phyloP scores from a whole-genome alignment of 371 early-diverging fungal species.

The Syncephalastrum racemosum region DNA sequence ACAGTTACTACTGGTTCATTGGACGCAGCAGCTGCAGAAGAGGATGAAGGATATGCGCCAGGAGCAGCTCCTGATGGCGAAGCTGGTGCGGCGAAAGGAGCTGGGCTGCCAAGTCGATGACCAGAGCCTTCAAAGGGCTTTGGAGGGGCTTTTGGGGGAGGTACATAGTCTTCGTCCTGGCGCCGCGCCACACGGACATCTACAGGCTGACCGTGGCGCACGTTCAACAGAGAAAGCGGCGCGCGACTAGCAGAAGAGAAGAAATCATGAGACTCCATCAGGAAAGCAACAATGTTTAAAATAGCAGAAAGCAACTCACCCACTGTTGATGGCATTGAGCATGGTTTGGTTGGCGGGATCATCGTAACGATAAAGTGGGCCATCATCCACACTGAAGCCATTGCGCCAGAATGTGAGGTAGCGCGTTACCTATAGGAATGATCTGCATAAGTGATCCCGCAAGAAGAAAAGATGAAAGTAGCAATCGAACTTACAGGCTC shows the following conservation, averaged over 20 bases:
- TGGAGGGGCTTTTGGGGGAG: conserved; percentile 75
- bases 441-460: not conserved
- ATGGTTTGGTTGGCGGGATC: conserved; percentile 87
- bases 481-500: conserved; percentile 34
- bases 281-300: no score
- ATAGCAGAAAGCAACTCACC: conserved; percentile 55
- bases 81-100: conserved; percentile 31
- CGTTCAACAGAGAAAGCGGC: conserved; percentile 81
- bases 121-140: conserved; percentile 88
- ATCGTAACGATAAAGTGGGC: conserved; percentile 79
- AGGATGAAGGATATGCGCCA: conserved; percentile 29
- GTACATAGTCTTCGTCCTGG: conserved; percentile 83
- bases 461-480: not conserved
- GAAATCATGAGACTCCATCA: not conserved
- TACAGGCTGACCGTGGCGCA: conserved; percentile 90
- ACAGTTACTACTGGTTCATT: conserved; percentile 37
- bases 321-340: conserved; percentile 82
- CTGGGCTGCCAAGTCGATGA: conserved; percentile 76
- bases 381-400: conserved; percentile 95
- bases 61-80: conserved; percentile 29
- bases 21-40: conserved; percentile 27
- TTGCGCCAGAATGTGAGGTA: conserved; percentile 93
- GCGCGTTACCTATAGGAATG: conserved; percentile 51
- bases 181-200: conserved; percentile 85
- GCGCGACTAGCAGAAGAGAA: conserved; percentile 60